Percentiles rank a stretch among this genome's conserved stretches.
Conservation (phyloP, 202 grass and related monocot genomes). For the Setaria italica region DNA sequence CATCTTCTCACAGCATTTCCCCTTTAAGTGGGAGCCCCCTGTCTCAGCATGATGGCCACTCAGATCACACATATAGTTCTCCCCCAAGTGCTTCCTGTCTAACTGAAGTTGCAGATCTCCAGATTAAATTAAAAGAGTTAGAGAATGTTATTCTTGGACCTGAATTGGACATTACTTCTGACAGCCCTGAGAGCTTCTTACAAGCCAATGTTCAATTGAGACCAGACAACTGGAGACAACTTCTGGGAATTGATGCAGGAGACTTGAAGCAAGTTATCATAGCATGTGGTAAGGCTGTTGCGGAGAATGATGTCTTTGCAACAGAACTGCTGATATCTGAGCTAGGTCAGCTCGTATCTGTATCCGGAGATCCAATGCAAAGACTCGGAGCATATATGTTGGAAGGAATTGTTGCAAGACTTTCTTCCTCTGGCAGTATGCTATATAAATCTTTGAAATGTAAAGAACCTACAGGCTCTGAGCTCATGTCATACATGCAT, state of each 20-base stretch:
- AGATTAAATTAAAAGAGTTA: conserved; percentile 70
- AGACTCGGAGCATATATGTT: conserved; percentile 84
- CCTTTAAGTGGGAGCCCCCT: conserved; percentile 70
- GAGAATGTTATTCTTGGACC: conserved; percentile 78
- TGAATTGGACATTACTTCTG: conserved; percentile 56
- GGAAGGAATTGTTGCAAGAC: conserved; percentile 84
- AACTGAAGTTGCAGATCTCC: conserved; percentile 67
- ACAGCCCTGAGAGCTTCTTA: conserved; percentile 49
- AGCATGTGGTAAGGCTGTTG: conserved; percentile 80
- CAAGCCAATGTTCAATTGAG: conserved; percentile 28
- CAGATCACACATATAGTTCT: conserved; percentile 65
- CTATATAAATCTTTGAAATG: conserved; percentile 92
- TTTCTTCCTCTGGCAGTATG: conserved; percentile 70
- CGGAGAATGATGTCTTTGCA: conserved; percentile 53
- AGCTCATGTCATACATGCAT: conserved; percentile 94
- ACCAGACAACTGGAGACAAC: conserved; percentile 60
- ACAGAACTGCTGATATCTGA: conserved; percentile 69
- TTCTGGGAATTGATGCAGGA: conserved; percentile 65
- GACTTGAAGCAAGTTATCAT: conserved; percentile 79
- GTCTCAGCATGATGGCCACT: conserved; percentile 65
- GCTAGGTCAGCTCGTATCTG: conserved; percentile 75
- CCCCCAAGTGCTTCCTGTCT: conserved; percentile 74
- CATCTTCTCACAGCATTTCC: conserved; percentile 70
- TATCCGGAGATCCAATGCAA: conserved; percentile 83
- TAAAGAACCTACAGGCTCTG: conserved; percentile 88